Base-by-base conservation (phyloP, 768 basidiomycete species). In the Podaxis mareebaensis region DNA sequence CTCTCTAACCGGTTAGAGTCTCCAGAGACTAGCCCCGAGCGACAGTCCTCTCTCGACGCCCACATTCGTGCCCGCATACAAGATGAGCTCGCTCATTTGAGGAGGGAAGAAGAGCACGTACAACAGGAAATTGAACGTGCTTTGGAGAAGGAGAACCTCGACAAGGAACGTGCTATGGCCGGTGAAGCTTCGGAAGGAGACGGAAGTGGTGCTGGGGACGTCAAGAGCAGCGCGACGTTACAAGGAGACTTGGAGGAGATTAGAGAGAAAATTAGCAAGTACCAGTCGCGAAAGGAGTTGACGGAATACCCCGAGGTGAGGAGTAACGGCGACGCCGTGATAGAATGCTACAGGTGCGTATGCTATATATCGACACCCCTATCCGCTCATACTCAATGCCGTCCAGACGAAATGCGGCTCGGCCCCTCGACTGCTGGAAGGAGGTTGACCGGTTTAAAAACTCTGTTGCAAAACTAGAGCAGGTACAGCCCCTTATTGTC, bases 111-210 rank as follows among this genome's bases (percentile, higher is more conserved):
- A 73, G 85, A 86, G 64, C 72, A 78, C 39, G 87, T 96, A 11
- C 85, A 83, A 48, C 77, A 79, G 53, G 85, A 93, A 76, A 93
- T 96, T 38, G 89, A 92, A 69, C 78, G 73, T 36, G 92, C 91
- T 1, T 79, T 96, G 53, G 91, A 95, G 79, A 90, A 88, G 77
- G 93, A 95, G 78, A 96, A 95, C 75, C 74, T 95, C 56, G 91
- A 94, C 73, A 82, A 83, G 62, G 93, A 95, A 75, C 81, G 79
- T 67, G 73, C 75, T 28, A 80, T 83, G 79, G 80, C 81, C 15
- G 84, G 81, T 39, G 76, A 75, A 12, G 72, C 72, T 33, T 74
- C 77, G 57, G 78, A 75, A 22, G 71, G 66, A 10, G 75, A 72
- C 52, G 79, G 74, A 39, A 77, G 65, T 33, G 65, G 71, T 8